phyloP scores from a whole-genome alignment of 169 alveolate species.

The Cryptosporidium andersoni region DNA sequence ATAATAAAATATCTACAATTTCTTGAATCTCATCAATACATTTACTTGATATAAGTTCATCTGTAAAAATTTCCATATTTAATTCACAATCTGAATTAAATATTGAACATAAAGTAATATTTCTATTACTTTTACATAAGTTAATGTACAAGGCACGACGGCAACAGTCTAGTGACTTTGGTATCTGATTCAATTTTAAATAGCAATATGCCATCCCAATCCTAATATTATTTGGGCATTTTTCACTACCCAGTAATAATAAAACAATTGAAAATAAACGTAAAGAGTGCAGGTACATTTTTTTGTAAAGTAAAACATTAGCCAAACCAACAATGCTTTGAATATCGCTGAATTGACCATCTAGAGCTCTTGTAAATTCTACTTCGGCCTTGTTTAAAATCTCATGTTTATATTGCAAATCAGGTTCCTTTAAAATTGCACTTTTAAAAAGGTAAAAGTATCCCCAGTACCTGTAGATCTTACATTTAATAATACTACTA shows the following conservation, averaged over 20 bases:
- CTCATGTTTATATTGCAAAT: neutral
- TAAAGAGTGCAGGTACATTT: conserved; percentile 9
- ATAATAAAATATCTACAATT: conserved; percentile 21
- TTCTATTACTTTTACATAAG: neutral
- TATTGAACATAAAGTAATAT: neutral
- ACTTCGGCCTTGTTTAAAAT: conserved; percentile 19
- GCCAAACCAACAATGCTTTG: conserved; percentile 56
- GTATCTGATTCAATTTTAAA: conserved; percentile 3
- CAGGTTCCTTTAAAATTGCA: conserved; percentile 1
- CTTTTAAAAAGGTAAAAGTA: conserved; percentile 43
- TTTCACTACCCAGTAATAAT: conserved; percentile 16
- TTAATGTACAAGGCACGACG: conserved; percentile 12
- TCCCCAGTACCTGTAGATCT: conserved; percentile 46
- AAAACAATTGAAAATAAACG: conserved; percentile 24
- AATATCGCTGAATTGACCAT: conserved; percentile 6
- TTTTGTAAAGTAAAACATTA: conserved; percentile 30
- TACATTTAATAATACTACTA: neutral
- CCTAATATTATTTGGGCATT: conserved; percentile 46
- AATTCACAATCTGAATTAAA: neutral
- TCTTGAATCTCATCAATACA: conserved; percentile 19
- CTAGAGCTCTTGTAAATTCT: conserved; percentile 21
- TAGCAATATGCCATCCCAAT: conserved; percentile 63
- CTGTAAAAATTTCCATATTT: conserved; percentile 7
- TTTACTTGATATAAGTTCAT: neutral
- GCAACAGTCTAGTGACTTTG: conserved; percentile 49